These are phyloP conservation scores for Schizosaccharomyces versatilis DNA, from an alignment of 1,139 yeast species.

Conservation along the genomic window DNA sequence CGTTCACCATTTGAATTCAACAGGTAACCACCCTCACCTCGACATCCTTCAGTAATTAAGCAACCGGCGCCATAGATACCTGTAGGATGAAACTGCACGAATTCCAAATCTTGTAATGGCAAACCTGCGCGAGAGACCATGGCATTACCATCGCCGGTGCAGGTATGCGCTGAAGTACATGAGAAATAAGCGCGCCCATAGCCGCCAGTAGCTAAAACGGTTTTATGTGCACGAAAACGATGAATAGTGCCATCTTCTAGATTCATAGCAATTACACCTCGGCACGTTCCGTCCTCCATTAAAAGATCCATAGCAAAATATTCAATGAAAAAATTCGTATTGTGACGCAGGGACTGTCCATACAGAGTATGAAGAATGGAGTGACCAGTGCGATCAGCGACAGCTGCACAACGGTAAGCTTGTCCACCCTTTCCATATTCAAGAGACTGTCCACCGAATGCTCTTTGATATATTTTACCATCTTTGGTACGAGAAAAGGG, in stretches of 20 bases:
- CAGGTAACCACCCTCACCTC: slow-evolving; percentile 98
- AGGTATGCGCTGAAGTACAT: slow-evolving; percentile 96
- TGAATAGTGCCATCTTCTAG: slow-evolving; percentile 97
- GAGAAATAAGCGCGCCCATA: slow-evolving; percentile 97
- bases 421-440: slow-evolving; percentile 97
- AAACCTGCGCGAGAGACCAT: slow-evolving; percentile 97
- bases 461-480: slow-evolving; percentile 94
- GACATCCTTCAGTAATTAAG: slow-evolving; percentile 94
- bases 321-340: slow-evolving; percentile 94
- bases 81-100: slow-evolving; percentile 96
- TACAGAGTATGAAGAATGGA: slow-evolving; percentile 87
- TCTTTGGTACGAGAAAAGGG: slow-evolving; percentile 95
- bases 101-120: slow-evolving; percentile 92
- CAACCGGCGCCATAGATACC: slow-evolving; percentile 99
- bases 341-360: slow-evolving; percentile 91
- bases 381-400: slow-evolving; percentile 97
- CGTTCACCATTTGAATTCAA: slow-evolving; percentile 96
- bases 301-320: slow-evolving; percentile 86
- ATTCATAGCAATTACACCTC: slow-evolving; percentile 92
- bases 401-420: slow-evolving; percentile 98
- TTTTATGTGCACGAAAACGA: slow-evolving; percentile 90
- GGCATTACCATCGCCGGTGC: slow-evolving; percentile 98
- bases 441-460: slow-evolving; percentile 93
- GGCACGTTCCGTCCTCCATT: slow-evolving; percentile 90
- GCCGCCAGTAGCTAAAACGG: slow-evolving; percentile 95